These are phyloP conservation scores for Trichosporon asahii DNA, from an alignment of 1,284 basidiomycete genomes.

Conservation along the genomic window DNA sequence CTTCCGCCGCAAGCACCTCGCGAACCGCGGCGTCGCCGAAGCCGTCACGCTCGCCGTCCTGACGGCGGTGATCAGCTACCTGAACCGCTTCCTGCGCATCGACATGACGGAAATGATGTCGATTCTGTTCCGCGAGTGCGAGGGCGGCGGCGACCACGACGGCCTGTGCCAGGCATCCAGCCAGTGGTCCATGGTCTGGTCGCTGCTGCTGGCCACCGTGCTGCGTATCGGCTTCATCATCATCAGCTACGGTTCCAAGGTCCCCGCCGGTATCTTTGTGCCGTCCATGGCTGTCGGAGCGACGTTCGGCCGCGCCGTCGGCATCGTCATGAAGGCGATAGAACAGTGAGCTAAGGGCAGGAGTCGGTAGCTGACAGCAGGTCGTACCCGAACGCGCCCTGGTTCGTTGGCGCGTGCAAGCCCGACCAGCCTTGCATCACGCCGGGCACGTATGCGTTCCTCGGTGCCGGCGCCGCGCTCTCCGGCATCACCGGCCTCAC, in stretches of 20 bases:
- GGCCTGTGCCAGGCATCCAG: constrained; percentile 90
- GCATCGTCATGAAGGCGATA: constrained; percentile 89
- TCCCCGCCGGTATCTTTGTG: constrained; percentile 95
- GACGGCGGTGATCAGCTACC: constrained; percentile 89
- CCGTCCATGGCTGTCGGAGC: constrained; percentile 98
- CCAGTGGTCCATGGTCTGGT: constrained; percentile 94
- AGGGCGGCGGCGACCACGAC: constrained; percentile 85
- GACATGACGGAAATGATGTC: constrained; percentile 98
- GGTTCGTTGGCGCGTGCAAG: constrained; percentile 77
- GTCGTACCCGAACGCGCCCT: constrained; percentile 72
- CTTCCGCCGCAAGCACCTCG: constrained; percentile 85
- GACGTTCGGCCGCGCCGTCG: constrained; percentile 91
- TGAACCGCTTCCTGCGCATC: constrained; percentile 89
- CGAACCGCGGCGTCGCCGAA: constrained; percentile 79
- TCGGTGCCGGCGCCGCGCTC: constrained; percentile 90
- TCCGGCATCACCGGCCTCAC: constrained; percentile 96
- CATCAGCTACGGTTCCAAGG: constrained; percentile 91
- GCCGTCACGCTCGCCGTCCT: constrained; percentile 80
- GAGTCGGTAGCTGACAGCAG: constrained; percentile 57
- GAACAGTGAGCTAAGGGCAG: constrained; percentile 67
- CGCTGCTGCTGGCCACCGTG: constrained; percentile 84
- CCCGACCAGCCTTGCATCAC: constrained; percentile 96
- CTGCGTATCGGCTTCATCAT: constrained; percentile 83
- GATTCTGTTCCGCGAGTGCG: constrained; percentile 95
- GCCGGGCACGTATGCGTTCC: constrained; percentile 93